Evolutionary conservation across 768 basidiomycete genomes (phyloP), one percentile per base, ranked within the genome.

Genomic region (Auriculariales sp.): DNA sequence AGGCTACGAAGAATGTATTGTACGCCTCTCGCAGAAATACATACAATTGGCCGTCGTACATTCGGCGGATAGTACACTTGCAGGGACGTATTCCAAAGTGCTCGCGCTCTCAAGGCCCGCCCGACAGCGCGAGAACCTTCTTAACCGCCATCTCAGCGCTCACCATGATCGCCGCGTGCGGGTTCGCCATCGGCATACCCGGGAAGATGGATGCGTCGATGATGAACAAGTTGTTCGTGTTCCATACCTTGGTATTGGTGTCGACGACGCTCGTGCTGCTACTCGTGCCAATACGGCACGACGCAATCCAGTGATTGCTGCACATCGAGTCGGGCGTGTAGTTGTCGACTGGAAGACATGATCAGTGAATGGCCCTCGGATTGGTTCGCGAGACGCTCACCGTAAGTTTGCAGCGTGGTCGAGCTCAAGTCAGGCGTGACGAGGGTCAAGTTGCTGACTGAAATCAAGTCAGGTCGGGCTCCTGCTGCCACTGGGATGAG

Each of bases 281-380:
- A 30, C 60, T 54, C 17, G 59, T 61, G 30, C 73, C 72, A 35
- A 81, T 74, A 30, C 59, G 65, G 56, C 69, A 70, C 3, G 77
- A 68, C 17, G 76, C 78, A 15, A 78, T 72, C 78, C 78, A 80
- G 60, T 81, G 79, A 56, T 81, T 81, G 4, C 76, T 78, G 61
- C 74, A 67, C 57, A 58, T 56, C 7, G 54, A 49, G 28, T 60
- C 58, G 3, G 62, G 59, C 44, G 60, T 55, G 50, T 71, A 72
- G 47, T 61, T 66, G 52, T 71, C 64, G 14, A 75, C 67, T 68
- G 53, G 2, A 31, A 46, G 15, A 46, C 39, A 17, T 47, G 4
- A 15, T 35, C 29, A 11, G 9, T 31, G 27, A 39, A 10, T 45
- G 36, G n/a, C 12, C 28, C 25, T 28, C 12, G 27, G 22, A 19